phyloP scores from a whole-genome alignment of 345 rosid genomes.

The Melastoma malabathricum region DNA sequence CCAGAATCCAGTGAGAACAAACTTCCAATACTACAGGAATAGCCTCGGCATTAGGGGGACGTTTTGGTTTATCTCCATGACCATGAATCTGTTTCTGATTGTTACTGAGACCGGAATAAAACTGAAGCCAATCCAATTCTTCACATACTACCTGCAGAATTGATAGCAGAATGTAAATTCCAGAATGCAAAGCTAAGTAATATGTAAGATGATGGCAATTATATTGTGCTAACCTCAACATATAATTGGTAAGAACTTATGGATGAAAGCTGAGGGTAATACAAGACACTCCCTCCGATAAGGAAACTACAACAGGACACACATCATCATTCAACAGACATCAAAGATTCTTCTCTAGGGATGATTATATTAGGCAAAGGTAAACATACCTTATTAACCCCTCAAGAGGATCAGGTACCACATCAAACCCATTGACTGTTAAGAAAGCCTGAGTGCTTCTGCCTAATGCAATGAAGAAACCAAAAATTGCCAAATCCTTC shows the following conservation, averaged over 20 bases:
- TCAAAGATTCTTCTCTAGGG: conserved; percentile 7
- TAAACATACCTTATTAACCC: conserved; percentile 54
- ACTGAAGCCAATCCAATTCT: conserved; percentile 91
- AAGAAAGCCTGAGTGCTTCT: conserved; percentile 60
- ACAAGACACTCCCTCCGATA: conserved; percentile 83
- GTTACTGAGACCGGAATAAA: conserved; percentile 37
- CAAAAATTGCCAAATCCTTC: conserved; percentile 94
- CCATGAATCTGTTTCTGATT: conserved; percentile 34
- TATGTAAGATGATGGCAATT: conserved; percentile 6
- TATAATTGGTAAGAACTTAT: conserved; percentile 90
- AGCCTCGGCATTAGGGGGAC: conserved; percentile 66
- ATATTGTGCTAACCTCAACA: conserved; percentile 64
- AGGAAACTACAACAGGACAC: conserved; percentile 43
- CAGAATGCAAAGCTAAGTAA: conserved; percentile 6
- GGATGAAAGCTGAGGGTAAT: conserved; percentile 88
- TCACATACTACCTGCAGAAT: conserved; percentile 74
- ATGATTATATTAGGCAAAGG: neutral
- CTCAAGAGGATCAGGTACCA: conserved; percentile 48
- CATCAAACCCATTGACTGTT: conserved; percentile 63
- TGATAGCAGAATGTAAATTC: conserved; percentile 10
- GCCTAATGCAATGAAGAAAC: conserved; percentile 92
- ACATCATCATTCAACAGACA: conserved; percentile 7
- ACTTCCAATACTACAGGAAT: conserved; percentile 51
- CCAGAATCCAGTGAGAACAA: conserved; percentile 90
- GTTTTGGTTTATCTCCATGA: conserved; percentile 43